These are phyloP conservation scores for Solioccasus polychromus DNA, from an alignment of 768 basidiomycete genomes.

Conservation along the genomic window DNA sequence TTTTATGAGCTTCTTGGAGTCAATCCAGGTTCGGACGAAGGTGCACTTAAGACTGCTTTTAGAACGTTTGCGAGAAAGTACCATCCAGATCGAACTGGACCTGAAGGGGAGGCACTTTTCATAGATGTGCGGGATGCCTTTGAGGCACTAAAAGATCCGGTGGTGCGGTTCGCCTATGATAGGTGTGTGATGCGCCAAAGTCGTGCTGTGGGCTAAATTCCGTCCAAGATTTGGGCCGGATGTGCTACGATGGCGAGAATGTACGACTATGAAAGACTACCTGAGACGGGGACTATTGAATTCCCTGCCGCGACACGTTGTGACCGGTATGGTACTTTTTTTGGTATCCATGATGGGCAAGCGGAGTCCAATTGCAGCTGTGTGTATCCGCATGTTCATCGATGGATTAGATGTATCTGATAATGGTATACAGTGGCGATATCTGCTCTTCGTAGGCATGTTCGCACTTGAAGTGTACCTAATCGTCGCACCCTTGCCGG, in stretches of 20 bases:
- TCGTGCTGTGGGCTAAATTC: neutral
- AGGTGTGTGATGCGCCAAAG: conserved; percentile 44
- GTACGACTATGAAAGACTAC: conserved; percentile 68
- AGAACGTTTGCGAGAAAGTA: conserved; percentile 67
- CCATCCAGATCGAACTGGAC: conserved; percentile 74
- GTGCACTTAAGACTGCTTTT: conserved; percentile 67
- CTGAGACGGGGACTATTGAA: conserved; percentile 61
- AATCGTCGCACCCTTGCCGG: conserved; percentile 48
- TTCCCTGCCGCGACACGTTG: conserved; percentile 64
- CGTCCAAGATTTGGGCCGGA: conserved; percentile 70
- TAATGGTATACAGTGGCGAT: conserved; percentile 63
- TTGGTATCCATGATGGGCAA: conserved; percentile 62
- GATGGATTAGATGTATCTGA: conserved; percentile 14
- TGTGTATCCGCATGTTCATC: conserved; percentile 38
- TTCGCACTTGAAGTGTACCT: conserved; percentile 64
- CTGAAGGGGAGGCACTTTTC: conserved; percentile 58
- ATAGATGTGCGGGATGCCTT: conserved; percentile 70
- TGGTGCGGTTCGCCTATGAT: conserved; percentile 82
- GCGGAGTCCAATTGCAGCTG: conserved; percentile 59
- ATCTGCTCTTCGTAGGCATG: conserved; percentile 61
- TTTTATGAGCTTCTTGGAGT: conserved; percentile 77
- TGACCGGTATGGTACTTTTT: conserved; percentile 53
- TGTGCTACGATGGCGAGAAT: conserved; percentile 64
- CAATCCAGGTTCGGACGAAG: conserved; percentile 58
- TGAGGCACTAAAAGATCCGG: conserved; percentile 75